Conservation (phyloP, 345 rosid species). For the Mangifera indica region DNA sequence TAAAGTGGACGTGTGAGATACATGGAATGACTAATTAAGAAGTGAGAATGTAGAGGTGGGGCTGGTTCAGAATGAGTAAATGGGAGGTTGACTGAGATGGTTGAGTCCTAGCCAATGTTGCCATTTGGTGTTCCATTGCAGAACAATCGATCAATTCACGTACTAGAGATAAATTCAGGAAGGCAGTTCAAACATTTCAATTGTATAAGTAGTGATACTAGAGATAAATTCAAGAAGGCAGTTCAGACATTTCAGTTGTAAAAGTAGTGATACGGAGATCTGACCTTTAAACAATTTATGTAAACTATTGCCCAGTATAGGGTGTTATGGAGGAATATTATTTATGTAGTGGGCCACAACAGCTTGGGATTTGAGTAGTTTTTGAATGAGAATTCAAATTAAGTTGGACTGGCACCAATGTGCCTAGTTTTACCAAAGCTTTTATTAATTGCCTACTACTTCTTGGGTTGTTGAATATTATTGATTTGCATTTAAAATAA, state of each 20-base stretch:
- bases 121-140: background rate
- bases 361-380: background rate
- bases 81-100: background rate
- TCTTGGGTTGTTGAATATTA: background rate
- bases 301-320: background rate
- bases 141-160: background rate
- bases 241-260: background rate
- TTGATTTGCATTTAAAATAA: background rate
- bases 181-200: background rate
- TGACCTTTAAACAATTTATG: background rate
- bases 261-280: background rate
- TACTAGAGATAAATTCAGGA: background rate
- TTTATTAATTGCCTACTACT: background rate
- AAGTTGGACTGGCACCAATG: background rate
- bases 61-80: background rate
- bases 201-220: too few species aligned
- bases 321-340: constrained; percentile 8
- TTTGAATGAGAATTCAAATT: background rate
- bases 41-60: background rate
- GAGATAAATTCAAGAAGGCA: background rate
- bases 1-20: background rate
- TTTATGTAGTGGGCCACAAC: background rate
- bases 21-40: background rate
- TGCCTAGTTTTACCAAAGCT: background rate
- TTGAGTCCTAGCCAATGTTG: background rate